Conservation (phyloP, 108 stramenopile genomes). For the Pseudonitzschia pungens region DNA sequence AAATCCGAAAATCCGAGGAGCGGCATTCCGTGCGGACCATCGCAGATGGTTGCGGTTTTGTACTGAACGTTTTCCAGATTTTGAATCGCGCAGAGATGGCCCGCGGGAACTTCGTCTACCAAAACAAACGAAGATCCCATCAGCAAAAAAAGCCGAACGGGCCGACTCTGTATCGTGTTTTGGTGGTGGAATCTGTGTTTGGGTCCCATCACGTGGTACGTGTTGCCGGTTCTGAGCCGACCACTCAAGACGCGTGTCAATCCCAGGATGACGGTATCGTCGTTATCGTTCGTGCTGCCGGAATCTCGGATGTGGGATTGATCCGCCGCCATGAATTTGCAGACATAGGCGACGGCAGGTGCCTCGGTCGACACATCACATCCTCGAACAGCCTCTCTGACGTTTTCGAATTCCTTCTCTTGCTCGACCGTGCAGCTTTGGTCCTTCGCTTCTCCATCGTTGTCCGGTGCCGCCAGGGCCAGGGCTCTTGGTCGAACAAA, state of each 20-base stretch:
- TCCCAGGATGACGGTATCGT: constrained; percentile 66
- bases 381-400: constrained; percentile 55
- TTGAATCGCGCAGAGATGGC: constrained; percentile 86
- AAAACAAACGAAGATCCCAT: constrained; percentile 87
- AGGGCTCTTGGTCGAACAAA: constrained; percentile 59
- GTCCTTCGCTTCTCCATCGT: neutral
- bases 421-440: neutral
- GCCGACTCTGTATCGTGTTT: constrained; percentile 15
- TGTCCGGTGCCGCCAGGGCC: constrained; percentile 44
- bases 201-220: constrained; percentile 72
- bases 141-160: constrained; percentile 69
- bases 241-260: constrained; percentile 80
- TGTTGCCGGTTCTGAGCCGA: constrained; percentile 54
- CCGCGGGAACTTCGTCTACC: constrained; percentile 82
- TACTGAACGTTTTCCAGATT: constrained; percentile 79
- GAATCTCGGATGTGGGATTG: constrained; percentile 69
- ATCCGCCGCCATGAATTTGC: constrained; percentile 72
- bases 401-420: constrained; percentile 34
- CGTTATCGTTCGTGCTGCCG: constrained; percentile 28
- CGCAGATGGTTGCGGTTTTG: constrained; percentile 78
- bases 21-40: constrained; percentile 64
- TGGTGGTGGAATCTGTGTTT: constrained; percentile 44
- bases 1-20: constrained; percentile 62
- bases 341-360: constrained; percentile 75
- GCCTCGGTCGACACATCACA: constrained; percentile 51